Base-by-base conservation (phyloP, 495 filamentous ascomycete genomes). In the Letharia columbiana region DNA sequence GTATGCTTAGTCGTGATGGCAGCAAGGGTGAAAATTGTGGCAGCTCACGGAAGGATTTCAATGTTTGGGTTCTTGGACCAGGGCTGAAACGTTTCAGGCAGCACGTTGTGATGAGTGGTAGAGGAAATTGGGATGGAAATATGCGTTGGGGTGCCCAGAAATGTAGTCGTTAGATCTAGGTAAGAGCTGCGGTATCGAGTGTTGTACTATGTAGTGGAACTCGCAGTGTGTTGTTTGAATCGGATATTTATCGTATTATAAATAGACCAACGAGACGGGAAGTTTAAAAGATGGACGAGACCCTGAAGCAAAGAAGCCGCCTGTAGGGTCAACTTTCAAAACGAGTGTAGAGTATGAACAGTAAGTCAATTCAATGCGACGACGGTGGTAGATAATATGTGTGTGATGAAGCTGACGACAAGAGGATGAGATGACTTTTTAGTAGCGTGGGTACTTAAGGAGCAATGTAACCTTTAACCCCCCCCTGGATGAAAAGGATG, bases 161-260 rank as follows among this genome's bases (percentile, higher is more conserved):
- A 57, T 37, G 54, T 15, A 6, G 33, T 23, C 4, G 54, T 57
- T 17, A 20, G 28, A 17, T 0, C 1, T 57, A 18, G 31, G 7
- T 33, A 4, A 1, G 4, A 52, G 52, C 11, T 33, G 50, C 50
- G 33, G 28, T 12, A 33, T 33, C 28, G 50, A 13, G n/a, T 12
- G 49, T 28, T 15, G 50, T 37, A 2, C 4, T 56, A 35, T 20
- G 28, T 56, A 35, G 6, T 56, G 5, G 52, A 3, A 7, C 28
- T 56, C 4, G 52, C 52, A 57, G 54, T 56, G 23, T 52, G 49
- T 57, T 57, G 54, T 57, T 28, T 57, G 54, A 57, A 57, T 20
- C 39, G 54, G 54, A 33, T 37, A 37, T 57, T 56, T 37, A 37
- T 15, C 52, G 52, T 56, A 57, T 37, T 57, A 57, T 57, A 57